Evolutionary conservation across 805 yeast species (phyloP), one percentile per base, ranked within the genome.

Genomic region (Spencermartinsiella europaea): DNA sequence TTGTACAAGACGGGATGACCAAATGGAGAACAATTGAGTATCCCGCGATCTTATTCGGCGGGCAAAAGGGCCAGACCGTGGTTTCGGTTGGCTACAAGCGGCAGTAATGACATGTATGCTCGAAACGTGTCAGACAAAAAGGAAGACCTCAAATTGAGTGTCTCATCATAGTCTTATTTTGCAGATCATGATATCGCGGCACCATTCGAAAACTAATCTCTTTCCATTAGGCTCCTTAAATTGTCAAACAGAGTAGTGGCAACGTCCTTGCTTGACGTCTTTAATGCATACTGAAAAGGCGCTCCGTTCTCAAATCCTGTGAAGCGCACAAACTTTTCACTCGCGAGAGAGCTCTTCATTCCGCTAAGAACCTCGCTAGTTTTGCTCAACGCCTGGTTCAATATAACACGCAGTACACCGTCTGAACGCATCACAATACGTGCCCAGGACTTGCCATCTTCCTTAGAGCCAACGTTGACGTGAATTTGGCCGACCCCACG

Each of bases 351-450:
- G 34, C 95, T 84, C 49, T 87, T 85, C 74, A 91, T 81, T 0
- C 98, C 99, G 60, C 80, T 79, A 48, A 76, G 68, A 1, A 88
- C 68, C 50, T 81, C 79, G 17, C 88, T 76, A 4, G 79, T 79
- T 36, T 74, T 67, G 0, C 75, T 70, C 33, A 93, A 69, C 15
- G 87, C 83, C 40, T 81, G 68, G 65, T 93, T 93, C 52, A 93
- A 70, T 21, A 91, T 80, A 8, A 93, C 91, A 52, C 88, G 79
- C 50, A 88, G 72, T 15, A 87, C 76, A 2, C 95, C 95, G 50
- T 85, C 86, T 3, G 95, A 82, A 62, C 99, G 79, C 96, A 93
- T 89, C 3, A 93, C 83, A 8, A 93, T 63, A 56, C 99, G 77
- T 0, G 82, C 72, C 45, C 75, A 75, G 2, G 51, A 31, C 12